A percentile compares a stretch with the other conserved stretches of the same genome.
phyloP scores from a whole-genome alignment of 1,139 yeast genomes.

The Scheffersomyces cryptocercus region DNA sequence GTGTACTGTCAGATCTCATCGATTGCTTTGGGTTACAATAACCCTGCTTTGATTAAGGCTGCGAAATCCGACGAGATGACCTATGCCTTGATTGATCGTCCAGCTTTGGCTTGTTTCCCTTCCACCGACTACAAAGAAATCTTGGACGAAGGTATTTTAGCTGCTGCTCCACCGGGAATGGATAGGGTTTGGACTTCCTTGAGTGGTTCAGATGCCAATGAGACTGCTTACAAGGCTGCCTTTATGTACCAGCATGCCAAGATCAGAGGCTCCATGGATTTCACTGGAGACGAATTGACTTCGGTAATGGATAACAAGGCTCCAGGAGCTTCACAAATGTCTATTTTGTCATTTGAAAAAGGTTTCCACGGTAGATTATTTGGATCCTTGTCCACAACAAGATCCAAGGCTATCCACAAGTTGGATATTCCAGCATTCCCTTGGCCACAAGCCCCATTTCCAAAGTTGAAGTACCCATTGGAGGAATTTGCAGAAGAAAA shows the following conservation, averaged over 20 bases:
- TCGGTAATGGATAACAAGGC: slow-evolving; percentile 65
- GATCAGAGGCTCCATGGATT: slow-evolving; percentile 55
- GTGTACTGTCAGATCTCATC: slow-evolving; percentile 75
- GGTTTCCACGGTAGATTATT: slow-evolving; percentile 79
- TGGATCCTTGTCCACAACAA: slow-evolving; percentile 71
- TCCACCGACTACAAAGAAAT: slow-evolving; percentile 53
- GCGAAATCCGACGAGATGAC: slow-evolving; percentile 68
- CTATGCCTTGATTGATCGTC: slow-evolving; percentile 67
- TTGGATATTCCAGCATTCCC: slow-evolving; percentile 73
- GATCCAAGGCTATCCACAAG: slow-evolving; percentile 76
- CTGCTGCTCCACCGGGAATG: slow-evolving; percentile 72
- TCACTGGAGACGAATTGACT: slow-evolving; percentile 55
- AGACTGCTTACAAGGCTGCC: slow-evolving; percentile 76
- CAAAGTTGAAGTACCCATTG: slow-evolving; percentile 64
- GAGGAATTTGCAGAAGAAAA: slow-evolving; percentile 53
- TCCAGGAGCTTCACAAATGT: slow-evolving; percentile 72
- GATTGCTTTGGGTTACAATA: slow-evolving; percentile 73
- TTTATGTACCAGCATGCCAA: slow-evolving; percentile 69
- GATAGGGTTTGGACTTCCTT: slow-evolving; percentile 67
- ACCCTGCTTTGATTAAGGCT: slow-evolving; percentile 63
- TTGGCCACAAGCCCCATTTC: slow-evolving; percentile 80
- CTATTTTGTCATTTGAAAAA: slow-evolving; percentile 65
- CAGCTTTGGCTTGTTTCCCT: slow-evolving; percentile 77
- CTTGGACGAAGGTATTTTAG: slow-evolving; percentile 55
- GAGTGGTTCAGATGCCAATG: slow-evolving; percentile 77